Conservation (phyloP, 768 basidiomycete genomes). For the Phylloporus sp. region DNA sequence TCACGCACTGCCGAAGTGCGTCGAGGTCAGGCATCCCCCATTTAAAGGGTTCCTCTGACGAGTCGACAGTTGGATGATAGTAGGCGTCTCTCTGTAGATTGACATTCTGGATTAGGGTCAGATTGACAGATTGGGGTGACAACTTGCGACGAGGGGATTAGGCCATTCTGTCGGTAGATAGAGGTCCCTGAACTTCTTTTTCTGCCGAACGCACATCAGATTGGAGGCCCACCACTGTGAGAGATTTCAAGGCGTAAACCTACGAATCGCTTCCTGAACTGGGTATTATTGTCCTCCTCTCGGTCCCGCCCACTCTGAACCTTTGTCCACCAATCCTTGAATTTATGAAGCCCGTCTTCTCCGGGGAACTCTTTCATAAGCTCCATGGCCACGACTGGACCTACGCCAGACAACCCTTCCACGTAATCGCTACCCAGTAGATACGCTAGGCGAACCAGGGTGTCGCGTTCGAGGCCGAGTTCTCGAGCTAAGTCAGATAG, state of each 20-base stretch:
- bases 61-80: slow-evolving; percentile 84
- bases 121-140: slow-evolving; percentile 6
- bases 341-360: slow-evolving; percentile 73
- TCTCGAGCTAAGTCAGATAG: slow-evolving; percentile 79
- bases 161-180: slow-evolving; percentile 86
- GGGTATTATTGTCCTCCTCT: slow-evolving; percentile 62
- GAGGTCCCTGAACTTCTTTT: slow-evolving; percentile 82
- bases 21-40: slow-evolving; percentile 98
- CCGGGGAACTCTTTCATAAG: slow-evolving; percentile 91
- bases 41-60: slow-evolving; percentile 89
- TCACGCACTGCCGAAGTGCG: slow-evolving; percentile 70
- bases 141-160: slow-evolving; percentile 78
- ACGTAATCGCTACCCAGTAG: slow-evolving; percentile 96
- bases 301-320: slow-evolving; percentile 89
- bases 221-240: background rate
- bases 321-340: slow-evolving; percentile 91
- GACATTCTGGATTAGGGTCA: background rate
- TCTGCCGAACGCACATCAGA: slow-evolving; percentile 44
- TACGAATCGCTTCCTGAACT: slow-evolving; percentile 83
- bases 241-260: slow-evolving; percentile 31
- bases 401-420: slow-evolving; percentile 86
- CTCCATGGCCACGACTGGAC: slow-evolving; percentile 96
- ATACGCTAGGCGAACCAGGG: slow-evolving; percentile 85
- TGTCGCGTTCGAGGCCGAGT: slow-evolving; percentile 79
- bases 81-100: slow-evolving; percentile 78